Evolutionary conservation across 2,329 filamentous ascomycete genomes (phyloP).

Genomic region (Aspergillus calidoustus): DNA sequence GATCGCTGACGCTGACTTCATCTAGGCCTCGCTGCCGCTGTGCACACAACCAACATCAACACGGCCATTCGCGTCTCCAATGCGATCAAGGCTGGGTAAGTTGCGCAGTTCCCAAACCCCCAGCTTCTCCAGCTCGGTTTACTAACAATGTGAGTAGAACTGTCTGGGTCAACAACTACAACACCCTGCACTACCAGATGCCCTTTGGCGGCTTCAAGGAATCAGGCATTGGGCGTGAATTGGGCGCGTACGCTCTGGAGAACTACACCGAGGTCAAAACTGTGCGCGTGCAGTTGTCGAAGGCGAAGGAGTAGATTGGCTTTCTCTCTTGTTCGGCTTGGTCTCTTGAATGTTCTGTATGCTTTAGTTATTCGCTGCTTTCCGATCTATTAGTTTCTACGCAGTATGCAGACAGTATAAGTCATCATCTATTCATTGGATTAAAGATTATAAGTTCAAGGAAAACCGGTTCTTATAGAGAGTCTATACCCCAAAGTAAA

Average conservation of each 20-base stretch:
- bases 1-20: constrained; percentile 44
- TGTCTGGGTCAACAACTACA: constrained; percentile 72
- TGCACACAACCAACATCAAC: constrained; percentile 79
- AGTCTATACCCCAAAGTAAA: background rate
- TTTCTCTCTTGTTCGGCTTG: too few relatives aligned
- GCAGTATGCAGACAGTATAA: background rate
- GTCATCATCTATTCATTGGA: background rate
- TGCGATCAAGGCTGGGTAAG: constrained; percentile 60
- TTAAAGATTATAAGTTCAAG: background rate
- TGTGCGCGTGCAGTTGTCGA: constrained; percentile 25
- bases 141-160: constrained; percentile 38
- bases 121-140: constrained; percentile 4
- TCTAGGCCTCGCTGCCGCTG: constrained; percentile 74
- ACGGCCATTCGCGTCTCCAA: constrained; percentile 74
- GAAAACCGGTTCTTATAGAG: background rate
- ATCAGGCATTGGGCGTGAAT: constrained; percentile 47
- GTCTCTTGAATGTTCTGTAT: background rate
- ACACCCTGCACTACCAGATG: constrained; percentile 58
- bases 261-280: constrained; percentile 51
- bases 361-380: background rate
- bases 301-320: background rate
- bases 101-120: constrained; percentile 53
- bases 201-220: constrained; percentile 47
- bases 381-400: background rate
- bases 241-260: constrained; percentile 47